Evolutionary conservation across 176 grass and related monocot genomes (phyloP).

Genomic region (Coix lacrymajobi): DNA sequence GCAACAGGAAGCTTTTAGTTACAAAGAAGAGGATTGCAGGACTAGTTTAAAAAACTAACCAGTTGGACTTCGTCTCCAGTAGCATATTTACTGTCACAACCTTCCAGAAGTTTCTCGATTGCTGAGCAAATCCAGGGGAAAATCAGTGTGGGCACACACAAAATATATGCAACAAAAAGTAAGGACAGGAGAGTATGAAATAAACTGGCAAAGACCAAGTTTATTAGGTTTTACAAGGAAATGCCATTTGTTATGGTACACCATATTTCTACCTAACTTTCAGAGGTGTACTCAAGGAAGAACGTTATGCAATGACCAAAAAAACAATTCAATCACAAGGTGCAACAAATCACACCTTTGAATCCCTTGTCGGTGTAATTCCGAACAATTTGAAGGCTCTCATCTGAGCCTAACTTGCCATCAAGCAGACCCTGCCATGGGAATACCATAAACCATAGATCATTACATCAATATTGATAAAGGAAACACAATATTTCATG

Average conservation of each 20-base stretch:
- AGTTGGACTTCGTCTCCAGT: constrained; percentile 77
- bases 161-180: neutral
- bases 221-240: neutral
- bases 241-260: neutral
- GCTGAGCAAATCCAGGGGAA: constrained; percentile 38
- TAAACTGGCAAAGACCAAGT: neutral
- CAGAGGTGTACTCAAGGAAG: neutral
- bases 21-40: neutral
- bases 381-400: constrained; percentile 53
- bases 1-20: neutral
- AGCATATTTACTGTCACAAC: constrained; percentile 64
- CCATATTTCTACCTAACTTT: neutral
- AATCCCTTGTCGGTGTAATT: constrained; percentile 82
- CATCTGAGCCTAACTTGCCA: constrained; percentile 34
- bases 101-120: constrained; percentile 74
- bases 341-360: constrained; percentile 40
- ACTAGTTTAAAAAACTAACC: constrained; percentile 37
- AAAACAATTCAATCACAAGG: neutral
- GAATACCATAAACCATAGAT: neutral
- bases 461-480: neutral
- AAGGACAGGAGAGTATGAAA: neutral
- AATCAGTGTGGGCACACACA: neutral
- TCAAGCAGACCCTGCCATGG: constrained; percentile 50
- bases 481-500: neutral
- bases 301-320: neutral